These are phyloP conservation scores for Dothistroma septosporum DNA, from an alignment of 2,329 filamentous ascomycete genomes.

Conservation along the genomic window DNA sequence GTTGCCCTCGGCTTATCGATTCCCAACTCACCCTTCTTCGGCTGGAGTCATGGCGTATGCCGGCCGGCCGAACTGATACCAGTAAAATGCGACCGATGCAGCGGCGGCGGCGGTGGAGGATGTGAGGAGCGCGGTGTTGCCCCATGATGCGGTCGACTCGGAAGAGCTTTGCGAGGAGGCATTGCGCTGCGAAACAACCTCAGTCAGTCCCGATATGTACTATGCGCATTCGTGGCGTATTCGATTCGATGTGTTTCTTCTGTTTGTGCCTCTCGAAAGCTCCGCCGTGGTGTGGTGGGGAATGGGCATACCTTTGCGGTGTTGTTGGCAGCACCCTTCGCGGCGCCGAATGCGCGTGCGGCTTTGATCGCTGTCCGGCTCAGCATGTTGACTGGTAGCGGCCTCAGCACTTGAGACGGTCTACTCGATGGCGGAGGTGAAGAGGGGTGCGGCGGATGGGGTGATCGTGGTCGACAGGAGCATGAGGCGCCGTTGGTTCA, in stretches of 20 bases:
- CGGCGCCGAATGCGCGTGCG: slow-evolving; percentile 79
- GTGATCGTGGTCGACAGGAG: slow-evolving; percentile 10
- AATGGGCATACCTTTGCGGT: slow-evolving; percentile 43
- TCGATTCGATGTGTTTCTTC: background rate
- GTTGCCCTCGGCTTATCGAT: background rate
- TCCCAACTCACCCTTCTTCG: slow-evolving; percentile 84
- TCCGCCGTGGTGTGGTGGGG: slow-evolving; percentile 6
- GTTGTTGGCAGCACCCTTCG: slow-evolving; percentile 56
- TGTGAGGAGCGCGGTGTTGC: slow-evolving; percentile 79
- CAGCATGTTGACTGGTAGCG: slow-evolving; percentile 65
- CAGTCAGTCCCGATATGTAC: slow-evolving; percentile 18
- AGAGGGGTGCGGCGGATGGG: slow-evolving; percentile 6
- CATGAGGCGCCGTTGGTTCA: background rate
- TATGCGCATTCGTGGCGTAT: background rate
- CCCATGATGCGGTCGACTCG: slow-evolving; percentile 64
- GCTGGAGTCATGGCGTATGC: slow-evolving; percentile 85
- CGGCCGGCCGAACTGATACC: slow-evolving; percentile 86
- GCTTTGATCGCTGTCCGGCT: slow-evolving; percentile 86
- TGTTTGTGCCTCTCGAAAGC: background rate
- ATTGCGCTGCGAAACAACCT: slow-evolving; percentile 44
- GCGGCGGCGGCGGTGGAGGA: slow-evolving; percentile 82
- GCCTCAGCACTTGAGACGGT: slow-evolving; percentile 34
- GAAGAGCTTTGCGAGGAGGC: slow-evolving; percentile 67
- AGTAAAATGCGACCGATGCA: slow-evolving; percentile 94
- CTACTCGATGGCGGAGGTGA: slow-evolving; percentile 17